phyloP scores from a whole-genome alignment of 129 eudicot species.

The Chrysanthemum seticuspe region DNA sequence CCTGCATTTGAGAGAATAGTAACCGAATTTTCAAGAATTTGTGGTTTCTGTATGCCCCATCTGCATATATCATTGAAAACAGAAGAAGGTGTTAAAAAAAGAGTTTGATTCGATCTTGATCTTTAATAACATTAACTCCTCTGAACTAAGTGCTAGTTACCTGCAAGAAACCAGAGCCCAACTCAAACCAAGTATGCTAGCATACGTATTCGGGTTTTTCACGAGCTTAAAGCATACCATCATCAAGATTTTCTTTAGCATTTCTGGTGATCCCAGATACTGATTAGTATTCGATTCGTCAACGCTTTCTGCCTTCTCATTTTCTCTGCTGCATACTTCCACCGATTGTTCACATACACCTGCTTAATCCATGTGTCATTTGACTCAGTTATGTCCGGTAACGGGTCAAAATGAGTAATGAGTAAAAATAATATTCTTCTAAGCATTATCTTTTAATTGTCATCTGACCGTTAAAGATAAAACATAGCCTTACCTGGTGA shows the following conservation, averaged over 20 bases:
- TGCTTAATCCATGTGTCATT: conserved; percentile 23
- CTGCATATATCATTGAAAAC: conserved; percentile 23
- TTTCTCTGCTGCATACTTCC: conserved; percentile 37
- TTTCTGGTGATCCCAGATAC: conserved; percentile 24
- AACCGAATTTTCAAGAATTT: conserved; percentile 54
- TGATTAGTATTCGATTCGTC: conserved; percentile 17
- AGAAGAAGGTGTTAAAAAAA: not conserved
- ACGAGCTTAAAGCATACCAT: conserved; percentile 58
- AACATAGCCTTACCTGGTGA: conserved; percentile 28
- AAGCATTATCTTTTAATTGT: too few species aligned
- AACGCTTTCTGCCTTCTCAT: conserved; percentile 24
- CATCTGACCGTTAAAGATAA: not conserved
- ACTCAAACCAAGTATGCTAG: conserved; percentile 49
- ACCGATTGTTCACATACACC: conserved; percentile 38
- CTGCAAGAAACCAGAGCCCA: conserved; percentile 57
- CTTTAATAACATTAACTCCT: not conserved
- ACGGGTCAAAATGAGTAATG: too few species aligned
- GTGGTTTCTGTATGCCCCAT: conserved; percentile 58
- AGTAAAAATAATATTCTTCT: too few species aligned
- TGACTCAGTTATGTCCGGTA: not conserved
- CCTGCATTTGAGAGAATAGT: not conserved
- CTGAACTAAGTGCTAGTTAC: conserved; percentile 23
- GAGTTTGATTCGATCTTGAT: conserved; percentile 15
- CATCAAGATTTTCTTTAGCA: conserved; percentile 36
- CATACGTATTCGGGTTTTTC: conserved; percentile 57